A percentile compares a stretch with the other conserved stretches of the same genome.
These are phyloP conservation scores for Coccomyxa sp. DNA, from an alignment of 139 green algal species.

Conservation along the genomic window DNA sequence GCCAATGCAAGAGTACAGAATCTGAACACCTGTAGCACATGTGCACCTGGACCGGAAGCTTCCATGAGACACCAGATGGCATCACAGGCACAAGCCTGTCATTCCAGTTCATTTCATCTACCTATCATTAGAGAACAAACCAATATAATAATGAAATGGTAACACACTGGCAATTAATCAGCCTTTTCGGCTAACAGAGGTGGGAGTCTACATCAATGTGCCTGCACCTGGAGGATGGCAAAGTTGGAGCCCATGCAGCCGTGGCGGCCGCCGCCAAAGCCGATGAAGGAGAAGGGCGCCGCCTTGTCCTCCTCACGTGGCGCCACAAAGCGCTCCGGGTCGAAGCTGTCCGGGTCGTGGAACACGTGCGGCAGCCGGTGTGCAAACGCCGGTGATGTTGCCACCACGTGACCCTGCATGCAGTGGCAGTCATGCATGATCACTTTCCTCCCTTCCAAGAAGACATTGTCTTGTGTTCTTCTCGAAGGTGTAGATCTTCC, in stretches of 20 bases:
- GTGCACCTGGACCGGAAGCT: too few species aligned
- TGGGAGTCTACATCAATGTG: too few species aligned
- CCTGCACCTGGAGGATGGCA: constrained; percentile 76
- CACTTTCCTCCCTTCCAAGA: not conserved
- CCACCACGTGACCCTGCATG: constrained; percentile 79
- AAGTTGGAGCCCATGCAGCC: constrained; percentile 98
- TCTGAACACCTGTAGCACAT: too few species aligned
- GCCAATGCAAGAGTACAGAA: too few species aligned
- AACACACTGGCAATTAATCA: not conserved
- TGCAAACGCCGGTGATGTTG: constrained; percentile 81
- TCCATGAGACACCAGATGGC: too few species aligned
- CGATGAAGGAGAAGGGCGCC: constrained; percentile 79
- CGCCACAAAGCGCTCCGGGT: constrained; percentile 65
- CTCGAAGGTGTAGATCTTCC: too few species aligned
- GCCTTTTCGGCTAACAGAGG: too few species aligned
- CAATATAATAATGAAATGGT: not conserved
- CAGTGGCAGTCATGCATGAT: not conserved
- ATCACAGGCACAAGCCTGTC: too few species aligned
- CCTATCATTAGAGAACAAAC: not conserved
- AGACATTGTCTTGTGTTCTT: too few species aligned
- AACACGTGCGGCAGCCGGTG: constrained; percentile 82
- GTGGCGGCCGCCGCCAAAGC: constrained; percentile 94
- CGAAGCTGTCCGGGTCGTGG: constrained; percentile 65
- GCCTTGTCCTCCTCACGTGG: constrained; percentile 82
- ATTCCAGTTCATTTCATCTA: not conserved